Evolutionary conservation across 2,329 filamentous ascomycete genomes (phyloP).

Genomic region (Plenodomus biglobosus): DNA sequence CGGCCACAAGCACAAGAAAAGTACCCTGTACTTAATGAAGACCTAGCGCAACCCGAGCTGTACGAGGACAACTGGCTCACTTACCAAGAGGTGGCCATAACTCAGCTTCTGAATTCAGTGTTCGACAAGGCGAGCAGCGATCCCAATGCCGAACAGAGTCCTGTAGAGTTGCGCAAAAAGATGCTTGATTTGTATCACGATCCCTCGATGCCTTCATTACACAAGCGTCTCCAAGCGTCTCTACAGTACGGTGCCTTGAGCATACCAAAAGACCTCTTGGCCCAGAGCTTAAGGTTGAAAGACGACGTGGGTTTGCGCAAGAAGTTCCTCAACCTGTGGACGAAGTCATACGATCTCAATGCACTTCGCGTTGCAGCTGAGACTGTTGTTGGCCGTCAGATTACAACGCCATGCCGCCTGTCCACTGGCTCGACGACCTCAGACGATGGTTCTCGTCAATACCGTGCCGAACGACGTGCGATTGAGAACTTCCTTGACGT

Average conservation of each 20-base stretch:
- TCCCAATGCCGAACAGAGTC: slow-evolving; percentile 31
- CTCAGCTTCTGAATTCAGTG: slow-evolving; percentile 61
- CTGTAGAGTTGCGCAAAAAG: slow-evolving; percentile 48
- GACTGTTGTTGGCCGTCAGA: slow-evolving; percentile 59
- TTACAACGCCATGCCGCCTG: slow-evolving; percentile 42
- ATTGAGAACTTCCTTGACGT: slow-evolving; percentile 58
- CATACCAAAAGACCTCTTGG: slow-evolving; percentile 55
- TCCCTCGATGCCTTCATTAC: slow-evolving; percentile 52
- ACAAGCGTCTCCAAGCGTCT: slow-evolving; percentile 61
- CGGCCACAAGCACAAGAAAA: slow-evolving; percentile 34
- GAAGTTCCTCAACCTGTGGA: slow-evolving; percentile 60
- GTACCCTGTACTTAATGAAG: slow-evolving; percentile 58
- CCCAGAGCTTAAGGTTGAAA: slow-evolving; percentile 50
- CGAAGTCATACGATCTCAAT: slow-evolving; percentile 58
- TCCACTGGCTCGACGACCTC: slow-evolving; percentile 41
- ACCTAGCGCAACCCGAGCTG: slow-evolving; percentile 58
- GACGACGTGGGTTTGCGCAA: slow-evolving; percentile 61
- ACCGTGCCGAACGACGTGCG: slow-evolving; percentile 45
- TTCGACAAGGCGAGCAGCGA: slow-evolving; percentile 47
- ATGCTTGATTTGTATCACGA: slow-evolving; percentile 59
- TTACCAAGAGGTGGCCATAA: slow-evolving; percentile 63
- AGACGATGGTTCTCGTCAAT: slow-evolving; percentile 39
- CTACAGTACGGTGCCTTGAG: slow-evolving; percentile 60
- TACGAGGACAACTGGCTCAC: slow-evolving; percentile 66
- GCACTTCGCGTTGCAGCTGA: slow-evolving; percentile 58